Conservation (phyloP, 1,284 basidiomycete species). For the Irpex lacteus region DNA sequence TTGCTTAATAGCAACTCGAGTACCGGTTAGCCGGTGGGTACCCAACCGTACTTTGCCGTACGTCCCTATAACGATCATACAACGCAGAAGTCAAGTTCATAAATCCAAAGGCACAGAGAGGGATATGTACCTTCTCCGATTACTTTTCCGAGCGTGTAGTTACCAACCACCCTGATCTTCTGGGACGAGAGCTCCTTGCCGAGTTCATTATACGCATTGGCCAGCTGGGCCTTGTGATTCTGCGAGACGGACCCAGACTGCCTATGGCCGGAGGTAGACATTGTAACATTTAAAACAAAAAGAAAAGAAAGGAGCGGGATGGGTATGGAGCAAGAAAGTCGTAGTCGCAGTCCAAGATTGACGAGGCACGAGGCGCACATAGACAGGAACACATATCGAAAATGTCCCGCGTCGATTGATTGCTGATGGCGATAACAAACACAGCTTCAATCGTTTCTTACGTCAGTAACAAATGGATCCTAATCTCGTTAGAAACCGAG, state of each 20-base stretch:
- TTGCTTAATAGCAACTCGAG: constrained; percentile 95
- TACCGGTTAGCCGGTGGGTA: constrained; percentile 86
- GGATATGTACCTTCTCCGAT: constrained; percentile 86
- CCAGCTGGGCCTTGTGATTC: constrained; percentile 84
- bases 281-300: constrained; percentile 38
- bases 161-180: constrained; percentile 89
- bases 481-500: not conserved
- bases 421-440: constrained; percentile 2
- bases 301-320: constrained; percentile 32
- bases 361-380: not conserved
- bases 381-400: not conserved
- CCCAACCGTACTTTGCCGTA: constrained; percentile 94
- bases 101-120: not conserved
- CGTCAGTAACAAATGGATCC: not conserved
- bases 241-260: constrained; percentile 65
- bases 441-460: not conserved
- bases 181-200: constrained; percentile 91
- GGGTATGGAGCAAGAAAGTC: constrained; percentile 5
- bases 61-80: constrained; percentile 55
- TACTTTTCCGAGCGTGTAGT: constrained; percentile 92
- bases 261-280: constrained; percentile 54
- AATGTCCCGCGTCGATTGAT: not conserved
- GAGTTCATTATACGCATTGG: constrained; percentile 94
- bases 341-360: constrained; percentile 6
- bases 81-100: not conserved